Conservation (phyloP, 2,329 filamentous ascomycete species). For the Calycina marina region DNA sequence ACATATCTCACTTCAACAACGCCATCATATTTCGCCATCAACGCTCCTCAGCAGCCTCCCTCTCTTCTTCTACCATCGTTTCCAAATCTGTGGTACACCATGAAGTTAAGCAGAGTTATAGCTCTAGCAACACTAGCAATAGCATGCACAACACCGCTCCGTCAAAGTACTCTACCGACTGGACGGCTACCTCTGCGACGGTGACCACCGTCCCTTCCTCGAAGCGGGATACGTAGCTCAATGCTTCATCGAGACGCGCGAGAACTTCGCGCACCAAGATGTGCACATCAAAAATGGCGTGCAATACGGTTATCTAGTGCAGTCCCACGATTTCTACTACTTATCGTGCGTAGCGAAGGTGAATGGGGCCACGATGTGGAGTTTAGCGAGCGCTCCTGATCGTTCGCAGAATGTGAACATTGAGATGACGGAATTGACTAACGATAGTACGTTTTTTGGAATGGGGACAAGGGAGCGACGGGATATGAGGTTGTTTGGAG, state of each 20-base stretch:
- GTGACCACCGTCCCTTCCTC: constrained; percentile 40
- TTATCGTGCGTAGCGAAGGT: constrained; percentile 37
- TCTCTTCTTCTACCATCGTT: no score
- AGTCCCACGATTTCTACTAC: constrained; percentile 41
- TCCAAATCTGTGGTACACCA: no score
- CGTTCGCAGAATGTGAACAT: constrained; percentile 33
- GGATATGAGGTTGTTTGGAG: constrained; percentile 40
- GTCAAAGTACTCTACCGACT: constrained; percentile 40
- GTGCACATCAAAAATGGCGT: constrained; percentile 32
- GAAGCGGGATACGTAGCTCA: constrained; percentile 33
- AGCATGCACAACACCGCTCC: no score
- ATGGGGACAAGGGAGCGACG: constrained; percentile 37
- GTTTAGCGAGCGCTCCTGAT: constrained; percentile 34
- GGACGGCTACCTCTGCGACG: constrained; percentile 39
- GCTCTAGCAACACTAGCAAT: no score
- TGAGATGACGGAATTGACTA: constrained; percentile 21
- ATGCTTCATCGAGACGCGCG: constrained; percentile 41
- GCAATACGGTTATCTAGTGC: constrained; percentile 37
- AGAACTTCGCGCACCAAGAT: constrained; percentile 41
- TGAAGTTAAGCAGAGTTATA: no score
- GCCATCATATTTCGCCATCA: no score
- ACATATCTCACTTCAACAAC: no score
- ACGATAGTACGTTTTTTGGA: constrained; percentile 21
- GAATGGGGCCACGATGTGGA: constrained; percentile 38
- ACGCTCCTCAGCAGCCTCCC: no score